Evolutionary conservation across 2,329 filamentous ascomycete genomes (phyloP), one percentile per base, ranked within the genome.

Genomic region (Blastomyces emzantsi): DNA sequence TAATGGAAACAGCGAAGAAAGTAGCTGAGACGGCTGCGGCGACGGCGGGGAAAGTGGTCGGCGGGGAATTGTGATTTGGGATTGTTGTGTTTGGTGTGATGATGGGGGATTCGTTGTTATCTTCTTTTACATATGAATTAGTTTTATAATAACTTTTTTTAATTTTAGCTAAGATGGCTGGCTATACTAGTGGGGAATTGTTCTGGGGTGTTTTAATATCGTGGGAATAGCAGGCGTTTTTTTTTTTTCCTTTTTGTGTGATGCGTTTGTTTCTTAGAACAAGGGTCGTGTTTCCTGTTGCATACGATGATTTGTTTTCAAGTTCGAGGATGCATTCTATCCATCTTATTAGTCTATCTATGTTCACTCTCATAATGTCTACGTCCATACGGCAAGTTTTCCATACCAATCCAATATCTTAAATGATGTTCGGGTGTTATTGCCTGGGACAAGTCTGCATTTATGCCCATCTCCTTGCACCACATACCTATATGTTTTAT

Each of bases 1-100:
- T 82, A 54, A 79, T 78, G 64, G 77, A 79, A 65, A 77, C 78
- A 45, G 79, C 77, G 28, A 79, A 80, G 71, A 77, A 76, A 43
- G 77, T 77, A 15, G 73, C 77, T 51, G 75, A 74, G 51, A 73
- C 75, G 25, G 70, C 72, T 19, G 71, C 72, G 43, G 64, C 47
- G 19, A 25, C 54, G 57, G 36, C 60, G 28, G 66, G 76, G 9
- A 49, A 17, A 33, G 60, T 9, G 8, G 33, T n/a, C 2, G 36
- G 41, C 19, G 70, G 65, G 15, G 75, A 76, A 63, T 60, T 76
- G 65, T 75, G 67, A 74, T 39, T 60, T 76, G 19, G 9, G 57
- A 3, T 45, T 39, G n/a, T 56, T n/a, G 19, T 6, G 11, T 19
- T 7, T 25, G 36, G 2, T 58, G 22, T 30, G 6, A 19, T 30